Base-by-base conservation (phyloP, 176 grass and related monocot species). In the Otatea glauca region DNA sequence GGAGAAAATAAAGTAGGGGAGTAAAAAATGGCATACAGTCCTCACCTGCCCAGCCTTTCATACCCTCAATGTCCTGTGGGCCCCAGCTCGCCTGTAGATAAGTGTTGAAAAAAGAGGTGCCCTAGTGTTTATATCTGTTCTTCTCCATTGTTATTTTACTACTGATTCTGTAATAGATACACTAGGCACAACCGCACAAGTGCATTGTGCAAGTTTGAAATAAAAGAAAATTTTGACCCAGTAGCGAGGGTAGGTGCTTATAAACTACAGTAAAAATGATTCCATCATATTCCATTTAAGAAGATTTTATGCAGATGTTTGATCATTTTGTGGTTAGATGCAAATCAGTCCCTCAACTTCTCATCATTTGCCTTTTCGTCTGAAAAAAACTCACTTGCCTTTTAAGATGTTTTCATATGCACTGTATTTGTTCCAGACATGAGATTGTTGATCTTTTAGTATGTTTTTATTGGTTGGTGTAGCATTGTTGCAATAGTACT, bases 1-100 rank as follows among this genome's bases (percentile, higher is more conserved):
- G 78, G 50, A 78, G 61, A 70, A 79, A 83, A 87, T 69, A 91
- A 91, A 87, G 80, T 23, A 29, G 56, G 59, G 80, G 80, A 79
- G 85, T 64, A 68, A 80, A 82, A 60, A 84, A 68, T 70, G 77
- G 70, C 47, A 43, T 76, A 76, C 77, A 76, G 27, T 65, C 70
- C 89, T 87, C 81, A 91, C 81, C 80, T 80, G 63, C 76, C 63
- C 54, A 68, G 54, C 64, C 39, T 83, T 69, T 80, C 74, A 72
- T 60, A 74, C 80, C 47, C 75, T 87, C 81, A 29, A 84, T 88
- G 85, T 55, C 81, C 5, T 63, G 85, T 91, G 76, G 89, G 81
- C 80, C 85, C 68, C 70, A 14, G 6, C 21, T 63, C 15, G 1
- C 20, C 68, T 75, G 84, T 68, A 41, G 67, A 68, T 39, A 3